A percentile compares a stretch with the other conserved stretches of the same genome.
Conservation (phyloP, 805 yeast species). For the Yamadazyma insecticola region DNA sequence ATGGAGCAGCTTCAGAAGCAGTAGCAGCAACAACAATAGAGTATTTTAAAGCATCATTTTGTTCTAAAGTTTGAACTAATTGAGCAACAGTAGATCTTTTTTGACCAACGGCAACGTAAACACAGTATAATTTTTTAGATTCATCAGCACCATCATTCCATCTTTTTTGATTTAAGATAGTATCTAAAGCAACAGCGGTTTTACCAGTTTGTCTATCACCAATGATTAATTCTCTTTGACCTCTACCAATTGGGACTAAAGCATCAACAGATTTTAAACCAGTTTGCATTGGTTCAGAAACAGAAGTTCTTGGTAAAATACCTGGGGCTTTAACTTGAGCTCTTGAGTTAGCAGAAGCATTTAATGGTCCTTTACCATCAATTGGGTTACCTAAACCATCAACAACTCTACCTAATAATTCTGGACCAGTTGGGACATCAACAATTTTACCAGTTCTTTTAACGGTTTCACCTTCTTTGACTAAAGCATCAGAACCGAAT, state of each 20-base stretch:
- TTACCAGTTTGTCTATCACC: constrained; percentile 99
- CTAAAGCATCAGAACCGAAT: constrained; percentile 98
- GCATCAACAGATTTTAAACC: constrained; percentile 99
- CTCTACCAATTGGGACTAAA: constrained; percentile 99
- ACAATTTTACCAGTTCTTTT: constrained; percentile 99
- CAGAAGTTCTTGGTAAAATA: constrained; percentile 98
- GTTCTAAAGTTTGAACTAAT: constrained; percentile 98
- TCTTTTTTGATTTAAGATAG: constrained; percentile 98
- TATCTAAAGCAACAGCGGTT: constrained; percentile 98
- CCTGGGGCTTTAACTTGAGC: constrained; percentile 99
- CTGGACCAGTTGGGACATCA: constrained; percentile 98
- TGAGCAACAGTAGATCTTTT: constrained; percentile 99
- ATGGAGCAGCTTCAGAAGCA: constrained; percentile 99
- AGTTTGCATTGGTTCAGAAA: constrained; percentile 99
- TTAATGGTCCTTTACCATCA: constrained; percentile 99
- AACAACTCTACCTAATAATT: constrained; percentile 96
- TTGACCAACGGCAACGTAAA: constrained; percentile 99
- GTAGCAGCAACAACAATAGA: constrained; percentile 98
- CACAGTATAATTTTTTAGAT: constrained; percentile 98
- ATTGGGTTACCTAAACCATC: constrained; percentile 99
- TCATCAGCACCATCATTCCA: constrained; percentile 96
- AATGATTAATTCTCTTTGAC: constrained; percentile 99
- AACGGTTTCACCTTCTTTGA: constrained; percentile 99
- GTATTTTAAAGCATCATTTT: constrained; percentile 96
- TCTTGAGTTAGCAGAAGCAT: constrained; percentile 78